Conservation (phyloP, 495 filamentous ascomycete species). For the Xylaria acuta region DNA sequence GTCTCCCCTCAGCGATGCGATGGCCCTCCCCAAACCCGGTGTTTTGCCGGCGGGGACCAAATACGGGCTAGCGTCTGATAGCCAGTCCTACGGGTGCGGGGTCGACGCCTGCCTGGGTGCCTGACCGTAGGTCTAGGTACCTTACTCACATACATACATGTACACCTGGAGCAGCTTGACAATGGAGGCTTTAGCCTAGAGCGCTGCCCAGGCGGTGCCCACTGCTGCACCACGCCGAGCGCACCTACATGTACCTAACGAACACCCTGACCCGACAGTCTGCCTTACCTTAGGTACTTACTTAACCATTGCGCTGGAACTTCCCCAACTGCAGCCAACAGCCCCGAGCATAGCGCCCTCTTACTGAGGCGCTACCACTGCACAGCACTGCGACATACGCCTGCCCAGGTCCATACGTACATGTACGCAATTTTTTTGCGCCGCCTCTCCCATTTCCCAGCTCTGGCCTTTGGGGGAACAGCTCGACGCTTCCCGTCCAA, state of each 20-base stretch:
- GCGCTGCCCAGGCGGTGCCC: background rate
- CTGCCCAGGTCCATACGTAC: too few relatives aligned
- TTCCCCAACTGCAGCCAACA: slow-evolving; percentile 4
- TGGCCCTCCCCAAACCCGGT: background rate
- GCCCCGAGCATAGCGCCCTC: background rate
- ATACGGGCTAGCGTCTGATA: slow-evolving; percentile 8
- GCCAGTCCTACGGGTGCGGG: slow-evolving; percentile 11
- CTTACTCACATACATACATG: too few relatives aligned
- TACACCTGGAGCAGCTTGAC: too few relatives aligned
- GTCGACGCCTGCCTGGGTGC: background rate
- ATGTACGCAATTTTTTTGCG: slow-evolving; percentile 29
- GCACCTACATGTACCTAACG: background rate
- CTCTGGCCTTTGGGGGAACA: slow-evolving; percentile 12
- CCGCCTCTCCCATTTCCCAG: slow-evolving; percentile 40
- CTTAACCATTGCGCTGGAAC: background rate
- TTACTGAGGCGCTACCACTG: background rate
- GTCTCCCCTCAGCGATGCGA: slow-evolving; percentile 18
- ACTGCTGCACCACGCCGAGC: background rate
- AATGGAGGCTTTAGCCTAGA: background rate
- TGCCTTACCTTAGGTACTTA: too few relatives aligned
- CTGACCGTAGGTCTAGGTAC: too few relatives aligned
- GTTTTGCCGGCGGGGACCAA: slow-evolving; percentile 7
- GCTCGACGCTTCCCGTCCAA: slow-evolving; percentile 32
- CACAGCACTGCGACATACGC: background rate
- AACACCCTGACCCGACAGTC: background rate